These are phyloP conservation scores for Sanghuangporus sanghuang DNA, from an alignment of 1,284 basidiomycete species.

Conservation along the genomic window DNA sequence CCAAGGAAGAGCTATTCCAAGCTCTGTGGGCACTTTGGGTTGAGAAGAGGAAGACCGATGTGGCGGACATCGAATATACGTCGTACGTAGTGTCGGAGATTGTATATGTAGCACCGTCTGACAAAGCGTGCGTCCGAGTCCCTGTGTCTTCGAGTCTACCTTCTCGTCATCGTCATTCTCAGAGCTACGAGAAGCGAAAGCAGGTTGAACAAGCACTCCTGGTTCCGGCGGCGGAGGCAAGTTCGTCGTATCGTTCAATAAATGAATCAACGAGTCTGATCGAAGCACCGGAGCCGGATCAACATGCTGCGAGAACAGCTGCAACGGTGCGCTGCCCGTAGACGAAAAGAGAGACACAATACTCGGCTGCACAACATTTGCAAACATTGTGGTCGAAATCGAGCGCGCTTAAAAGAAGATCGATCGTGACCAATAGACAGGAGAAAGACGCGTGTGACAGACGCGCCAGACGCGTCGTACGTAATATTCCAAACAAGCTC, in stretches of 20 bases:
- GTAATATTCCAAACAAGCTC: not conserved
- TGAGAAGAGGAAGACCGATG: constrained; percentile 22
- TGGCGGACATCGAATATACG: constrained; percentile 62
- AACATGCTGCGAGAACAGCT: constrained; percentile 48
- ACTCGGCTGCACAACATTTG: constrained; percentile 53
- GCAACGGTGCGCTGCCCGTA: constrained; percentile 57
- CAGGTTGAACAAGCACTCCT: constrained; percentile 37
- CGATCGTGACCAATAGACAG: not conserved
- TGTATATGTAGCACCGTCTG: constrained; percentile 82
- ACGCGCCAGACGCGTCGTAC: not conserved
- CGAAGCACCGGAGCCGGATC: constrained; percentile 43
- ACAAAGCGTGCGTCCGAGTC: constrained; percentile 40
- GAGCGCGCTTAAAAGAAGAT: not conserved
- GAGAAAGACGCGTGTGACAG: not conserved
- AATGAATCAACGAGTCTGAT: constrained; percentile 60
- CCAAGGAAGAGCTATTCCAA: constrained; percentile 73
- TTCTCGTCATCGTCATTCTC: not conserved
- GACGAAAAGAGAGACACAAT: constrained; percentile 77
- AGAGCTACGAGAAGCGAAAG: constrained; percentile 19
- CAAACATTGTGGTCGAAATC: constrained; percentile 39
- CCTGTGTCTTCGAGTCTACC: constrained; percentile 17
- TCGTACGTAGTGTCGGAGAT: constrained; percentile 63
- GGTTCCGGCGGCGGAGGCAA: constrained; percentile 45
- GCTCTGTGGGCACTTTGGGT: constrained; percentile 23
- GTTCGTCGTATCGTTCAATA: constrained; percentile 57